phyloP scores from a whole-genome alignment of 176 grass and related monocot genomes.

The Aegilops sharonensis region DNA sequence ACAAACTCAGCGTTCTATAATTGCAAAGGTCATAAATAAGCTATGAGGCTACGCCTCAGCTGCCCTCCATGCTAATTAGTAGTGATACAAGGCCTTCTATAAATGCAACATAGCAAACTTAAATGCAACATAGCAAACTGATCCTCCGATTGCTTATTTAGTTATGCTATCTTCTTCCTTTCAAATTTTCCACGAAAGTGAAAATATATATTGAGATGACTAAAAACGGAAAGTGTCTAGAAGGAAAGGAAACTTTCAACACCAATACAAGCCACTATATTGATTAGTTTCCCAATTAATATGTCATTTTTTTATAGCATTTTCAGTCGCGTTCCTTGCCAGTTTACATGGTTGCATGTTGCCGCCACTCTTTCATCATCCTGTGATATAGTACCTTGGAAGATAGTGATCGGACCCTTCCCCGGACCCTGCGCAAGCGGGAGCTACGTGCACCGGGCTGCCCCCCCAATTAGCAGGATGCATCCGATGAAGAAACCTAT shows the following conservation, averaged over 20 bases:
- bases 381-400: slow-evolving; percentile 8
- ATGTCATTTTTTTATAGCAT: neutral
- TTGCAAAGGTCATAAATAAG: slow-evolving; percentile 18
- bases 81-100: neutral
- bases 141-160: neutral
- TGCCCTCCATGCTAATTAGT: neutral
- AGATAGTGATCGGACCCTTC: too few relatives aligned
- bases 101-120: slow-evolving; percentile 15
- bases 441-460: too few relatives aligned
- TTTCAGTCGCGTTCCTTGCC: slow-evolving; percentile 5
- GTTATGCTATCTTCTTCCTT: neutral
- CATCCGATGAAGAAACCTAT: slow-evolving; percentile 15
- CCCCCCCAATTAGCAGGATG: neutral
- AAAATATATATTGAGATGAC: neutral
- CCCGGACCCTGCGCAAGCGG: too few relatives aligned
- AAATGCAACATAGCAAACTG: slow-evolving; percentile 16
- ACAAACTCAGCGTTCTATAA: neutral
- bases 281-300: slow-evolving; percentile 21
- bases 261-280: neutral
- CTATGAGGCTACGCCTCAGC: neutral
- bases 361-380: neutral
- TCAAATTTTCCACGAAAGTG: neutral
- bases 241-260: neutral
- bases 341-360: slow-evolving; percentile 1
- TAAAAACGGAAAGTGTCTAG: neutral